A percentile compares a stretch with the other conserved stretches of the same genome.
Conservation (phyloP, 805 yeast genomes). For the Diddensiella caesifluorescens region DNA sequence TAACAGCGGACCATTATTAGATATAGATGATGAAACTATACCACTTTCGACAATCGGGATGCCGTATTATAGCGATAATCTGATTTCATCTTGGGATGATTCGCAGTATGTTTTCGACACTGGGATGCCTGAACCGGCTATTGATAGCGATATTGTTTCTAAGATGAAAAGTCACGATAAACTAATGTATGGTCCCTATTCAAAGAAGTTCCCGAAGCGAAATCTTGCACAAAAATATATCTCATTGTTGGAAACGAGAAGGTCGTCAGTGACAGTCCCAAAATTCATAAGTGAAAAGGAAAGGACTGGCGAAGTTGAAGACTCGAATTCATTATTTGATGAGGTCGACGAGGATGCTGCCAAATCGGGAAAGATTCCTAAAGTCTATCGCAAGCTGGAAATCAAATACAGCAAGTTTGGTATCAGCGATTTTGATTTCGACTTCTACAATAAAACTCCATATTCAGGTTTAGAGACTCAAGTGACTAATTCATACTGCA, state of each 20-base stretch:
- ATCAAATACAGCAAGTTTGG: conserved; percentile 87
- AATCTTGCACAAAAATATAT: conserved; percentile 37
- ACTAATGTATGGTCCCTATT: conserved; percentile 45
- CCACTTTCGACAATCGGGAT: conserved; percentile 75
- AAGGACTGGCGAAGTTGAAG: conserved; percentile 27
- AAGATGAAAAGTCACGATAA: conserved; percentile 36
- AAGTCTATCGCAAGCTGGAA: conserved; percentile 67
- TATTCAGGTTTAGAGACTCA: conserved; percentile 89
- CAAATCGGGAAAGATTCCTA: conserved; percentile 53
- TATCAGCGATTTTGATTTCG: conserved; percentile 89
- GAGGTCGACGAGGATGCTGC: conserved; percentile 18
- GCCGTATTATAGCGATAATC: conserved; percentile 75
- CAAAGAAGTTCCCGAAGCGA: conserved; percentile 51
- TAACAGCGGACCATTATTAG: conserved; percentile 10
- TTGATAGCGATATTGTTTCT: conserved; percentile 45
- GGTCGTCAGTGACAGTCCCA: conserved; percentile 33
- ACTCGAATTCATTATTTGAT: conserved; percentile 24
- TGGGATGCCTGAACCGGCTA: conserved; percentile 54
- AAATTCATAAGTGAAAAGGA: conserved; percentile 59
- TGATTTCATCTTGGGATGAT: conserved; percentile 76
- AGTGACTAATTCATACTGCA: conserved; percentile 69
- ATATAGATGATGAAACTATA: conserved; percentile 38
- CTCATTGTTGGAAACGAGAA: conserved; percentile 22
- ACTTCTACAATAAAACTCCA: conserved; percentile 66
- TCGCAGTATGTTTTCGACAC: conserved; percentile 42